Conservation (phyloP, 768 basidiomycete genomes). For the Hortiboletus flavorubellus region DNA sequence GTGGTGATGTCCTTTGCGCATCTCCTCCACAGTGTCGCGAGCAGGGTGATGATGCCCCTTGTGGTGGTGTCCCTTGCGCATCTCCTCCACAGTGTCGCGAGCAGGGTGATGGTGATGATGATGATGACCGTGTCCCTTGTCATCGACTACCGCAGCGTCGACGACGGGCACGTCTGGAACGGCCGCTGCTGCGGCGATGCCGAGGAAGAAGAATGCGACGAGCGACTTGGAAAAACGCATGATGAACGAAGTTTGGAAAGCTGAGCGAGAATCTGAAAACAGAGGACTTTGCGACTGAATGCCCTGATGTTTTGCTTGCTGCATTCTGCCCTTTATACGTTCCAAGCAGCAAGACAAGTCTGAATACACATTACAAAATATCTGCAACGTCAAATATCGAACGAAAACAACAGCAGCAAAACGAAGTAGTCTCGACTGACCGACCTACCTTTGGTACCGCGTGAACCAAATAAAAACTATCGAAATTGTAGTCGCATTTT, state of each 20-base stretch:
- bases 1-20: not conserved
- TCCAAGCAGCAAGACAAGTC: not conserved
- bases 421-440: not conserved
- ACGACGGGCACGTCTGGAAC: not conserved
- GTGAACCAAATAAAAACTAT: not conserved
- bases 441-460: not conserved
- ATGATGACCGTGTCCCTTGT: not conserved
- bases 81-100: not conserved
- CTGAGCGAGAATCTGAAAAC: not conserved
- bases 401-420: not conserved
- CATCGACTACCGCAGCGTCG: not conserved
- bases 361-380: not conserved
- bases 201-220: conserved; percentile 3
- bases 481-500: not conserved
- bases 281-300: not conserved
- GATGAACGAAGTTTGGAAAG: not conserved
- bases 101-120: not conserved
- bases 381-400: not conserved
- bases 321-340: not conserved
- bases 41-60: not conserved
- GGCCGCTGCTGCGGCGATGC: conserved; percentile 1
- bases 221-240: conserved; percentile 10
- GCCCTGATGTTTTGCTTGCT: not conserved
- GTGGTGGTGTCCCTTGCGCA: not conserved
- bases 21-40: not conserved